Evolutionary conservation across 371 early-diverging fungal species (phyloP), one percentile per base, ranked within the genome.

Genomic region (Syncephalastrum racemosum): DNA sequence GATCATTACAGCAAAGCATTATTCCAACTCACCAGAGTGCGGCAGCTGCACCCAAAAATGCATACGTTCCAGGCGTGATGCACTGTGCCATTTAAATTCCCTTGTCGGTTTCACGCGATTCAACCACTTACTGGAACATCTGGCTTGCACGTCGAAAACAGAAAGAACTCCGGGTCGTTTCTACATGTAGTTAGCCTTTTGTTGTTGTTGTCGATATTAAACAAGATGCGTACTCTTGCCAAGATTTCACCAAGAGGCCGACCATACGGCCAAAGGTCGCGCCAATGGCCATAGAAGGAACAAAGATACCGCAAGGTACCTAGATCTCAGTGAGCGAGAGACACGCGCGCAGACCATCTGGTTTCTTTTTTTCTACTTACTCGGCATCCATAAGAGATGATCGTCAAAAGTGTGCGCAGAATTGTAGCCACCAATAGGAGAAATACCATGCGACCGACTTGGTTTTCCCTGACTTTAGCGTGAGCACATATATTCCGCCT

Each of bases 1-100:
- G n/a, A 10, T 10, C 53, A 24, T 52, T 19, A 55, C n/a, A n/a
- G n/a, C n/a, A 8, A 8, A 10, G 5, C 14, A 36, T 10, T 36
- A 6, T 14, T 51, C 44, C 16, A 14, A 49, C 49, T 68, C 60
- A 90, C 88, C 88, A 87, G 46, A 97, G 74, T 7, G 92, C 91
- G 0, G 98, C 96, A 0, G 95, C 95, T 16, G 97, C 96, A 22
- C 98, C 99, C 18, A 98, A 80, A 59, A 98, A 90, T 19, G 99
- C 96, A 73, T 97, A 98, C 4, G 95, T 91, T 20, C 98, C 99
- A 0, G 96, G 93, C 0, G 90, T 92, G 31, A 98, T 88, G 65
- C 97, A 97, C 73, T 83, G 52, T 46, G 40, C 43, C 6, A n/a
- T 36, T 59, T 39, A 31, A 48, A 20, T 31, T 1, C 12, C 19